A percentile compares a stretch with the other conserved stretches of the same genome.
phyloP scores from a whole-genome alignment of 108 stramenopile genomes.

The Ochromonas danica region DNA sequence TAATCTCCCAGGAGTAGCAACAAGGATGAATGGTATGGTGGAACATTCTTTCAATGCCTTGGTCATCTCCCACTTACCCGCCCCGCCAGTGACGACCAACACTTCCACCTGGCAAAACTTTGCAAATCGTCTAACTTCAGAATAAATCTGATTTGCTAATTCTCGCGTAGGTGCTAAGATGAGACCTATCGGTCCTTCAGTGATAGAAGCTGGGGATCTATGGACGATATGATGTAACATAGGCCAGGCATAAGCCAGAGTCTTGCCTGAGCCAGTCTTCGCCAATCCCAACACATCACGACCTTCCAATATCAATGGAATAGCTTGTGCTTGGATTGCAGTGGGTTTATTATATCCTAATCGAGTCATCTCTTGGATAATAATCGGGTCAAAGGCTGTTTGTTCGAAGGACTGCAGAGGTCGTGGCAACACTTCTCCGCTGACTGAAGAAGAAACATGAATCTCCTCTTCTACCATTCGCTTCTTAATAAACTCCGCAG shows the following conservation, averaged over 20 bases:
- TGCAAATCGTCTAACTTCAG: background rate
- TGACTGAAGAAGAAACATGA: background rate
- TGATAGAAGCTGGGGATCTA: background rate
- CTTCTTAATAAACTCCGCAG: background rate
- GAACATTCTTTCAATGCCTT: conserved; percentile 29
- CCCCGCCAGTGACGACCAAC: conserved; percentile 46
- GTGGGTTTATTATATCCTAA: conserved; percentile 10
- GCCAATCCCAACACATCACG: conserved; percentile 30
- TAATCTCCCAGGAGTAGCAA: conserved; percentile 26
- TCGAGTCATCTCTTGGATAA: background rate
- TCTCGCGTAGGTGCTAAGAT: conserved; percentile 28
- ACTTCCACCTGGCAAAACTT: conserved; percentile 33
- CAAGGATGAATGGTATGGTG: background rate
- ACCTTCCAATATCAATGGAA: conserved; percentile 8
- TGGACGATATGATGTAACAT: conserved; percentile 21
- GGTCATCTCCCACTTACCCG: conserved; percentile 55
- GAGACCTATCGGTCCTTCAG: conserved; percentile 29
- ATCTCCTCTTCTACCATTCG: background rate
- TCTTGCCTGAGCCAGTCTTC: conserved; percentile 31
- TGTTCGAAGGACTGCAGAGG: conserved; percentile 12
- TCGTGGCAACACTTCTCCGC: background rate
- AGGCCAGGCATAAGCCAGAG: conserved; percentile 22
- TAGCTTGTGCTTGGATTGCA: conserved; percentile 31
- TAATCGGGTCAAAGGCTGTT: background rate
- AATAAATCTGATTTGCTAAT: conserved; percentile 3